Base-by-base conservation (phyloP, 306 rosid species). In the Ormosia semicastrata region DNA sequence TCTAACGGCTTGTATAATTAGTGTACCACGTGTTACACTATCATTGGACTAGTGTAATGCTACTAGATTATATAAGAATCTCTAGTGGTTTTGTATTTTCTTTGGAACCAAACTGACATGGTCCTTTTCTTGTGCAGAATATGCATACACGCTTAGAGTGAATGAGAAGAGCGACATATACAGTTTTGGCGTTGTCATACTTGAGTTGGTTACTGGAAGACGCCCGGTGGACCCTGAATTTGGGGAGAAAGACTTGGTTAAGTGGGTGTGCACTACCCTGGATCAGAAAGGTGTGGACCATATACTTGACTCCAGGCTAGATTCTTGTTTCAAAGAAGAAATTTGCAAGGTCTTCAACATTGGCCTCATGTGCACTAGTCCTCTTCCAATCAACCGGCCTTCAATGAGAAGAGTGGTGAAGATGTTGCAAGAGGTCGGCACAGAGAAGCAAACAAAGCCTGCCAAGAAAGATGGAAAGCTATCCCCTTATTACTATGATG, bases 151-250 rank as follows among this genome's bases (percentile, higher is more conserved):
- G 1, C 95, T 95, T 0, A 80, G 94, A 70, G 99, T 95, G 83
- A 95, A 95, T 13, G 99, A 95, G 89, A 95, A 95, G 88, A 95
- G 99, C 6, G 99, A 95, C 85, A 95, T 93, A 58, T 95, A 95
- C 86, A 95, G 99, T 76, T 95, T 93, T 13, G 99, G 99, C 0
- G 99, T 95, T 39, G 99, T 95, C 5, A 80, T 95, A 47, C 98
- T 95, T 1, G 99, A 95, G 67, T 70, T 95, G 83, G 92, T 95
- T 3, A 89, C 97, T 0, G 92, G 99, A 72, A 90, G 87, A 50
- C 92, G 81, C n/a, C 98, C 99, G 0, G 84, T 91, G 32, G 99
- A 93, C 79, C 95, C 95, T 0, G 99, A 93, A 78, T 95, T 91
- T 2, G 99, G 99, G 29, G 99, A 95, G 78, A 93, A 91, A 74